Conservation (phyloP, 257 asterid genomes). For the Prunella vulgaris region DNA sequence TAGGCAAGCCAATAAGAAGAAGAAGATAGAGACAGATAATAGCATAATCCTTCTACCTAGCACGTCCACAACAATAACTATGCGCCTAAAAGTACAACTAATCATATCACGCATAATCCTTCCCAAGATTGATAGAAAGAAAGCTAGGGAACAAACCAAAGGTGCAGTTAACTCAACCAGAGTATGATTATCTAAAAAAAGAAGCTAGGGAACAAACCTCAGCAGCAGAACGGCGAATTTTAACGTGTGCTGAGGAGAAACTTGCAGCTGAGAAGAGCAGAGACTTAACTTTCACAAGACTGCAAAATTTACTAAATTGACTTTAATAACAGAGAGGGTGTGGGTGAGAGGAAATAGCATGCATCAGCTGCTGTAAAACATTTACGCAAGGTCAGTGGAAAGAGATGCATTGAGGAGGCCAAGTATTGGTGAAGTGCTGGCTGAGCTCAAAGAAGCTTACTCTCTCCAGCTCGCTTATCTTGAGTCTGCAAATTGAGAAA, state of each 20-base stretch:
- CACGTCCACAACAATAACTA: no score
- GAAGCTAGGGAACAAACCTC: slow-evolving; percentile 38
- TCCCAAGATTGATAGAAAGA: no score
- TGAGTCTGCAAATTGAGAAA: no score
- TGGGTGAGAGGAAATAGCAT: no score
- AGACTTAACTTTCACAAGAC: slow-evolving; percentile 38
- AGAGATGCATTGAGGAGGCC: slow-evolving; percentile 86
- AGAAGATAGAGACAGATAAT: no score
- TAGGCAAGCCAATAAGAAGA: no score
- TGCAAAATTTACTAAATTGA: slow-evolving; percentile 26
- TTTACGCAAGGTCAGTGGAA: slow-evolving; percentile 82
- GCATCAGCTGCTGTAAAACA: no score
- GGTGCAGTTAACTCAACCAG: slow-evolving; percentile 38
- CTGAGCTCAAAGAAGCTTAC: slow-evolving; percentile 78
- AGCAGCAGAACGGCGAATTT: slow-evolving; percentile 37
- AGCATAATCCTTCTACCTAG: no score
- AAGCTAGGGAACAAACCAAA: no score
- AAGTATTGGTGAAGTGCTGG: slow-evolving; percentile 55
- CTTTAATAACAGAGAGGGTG: no score
- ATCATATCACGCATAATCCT: no score
- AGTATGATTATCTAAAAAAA: slow-evolving; percentile 30
- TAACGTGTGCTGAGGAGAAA: slow-evolving; percentile 37
- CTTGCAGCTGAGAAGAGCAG: slow-evolving; percentile 42
- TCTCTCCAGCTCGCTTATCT: slow-evolving; percentile 58
- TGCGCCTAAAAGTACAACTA: no score